Base-by-base conservation (phyloP, 306 rosid genomes). In the Biancaea sappan region DNA sequence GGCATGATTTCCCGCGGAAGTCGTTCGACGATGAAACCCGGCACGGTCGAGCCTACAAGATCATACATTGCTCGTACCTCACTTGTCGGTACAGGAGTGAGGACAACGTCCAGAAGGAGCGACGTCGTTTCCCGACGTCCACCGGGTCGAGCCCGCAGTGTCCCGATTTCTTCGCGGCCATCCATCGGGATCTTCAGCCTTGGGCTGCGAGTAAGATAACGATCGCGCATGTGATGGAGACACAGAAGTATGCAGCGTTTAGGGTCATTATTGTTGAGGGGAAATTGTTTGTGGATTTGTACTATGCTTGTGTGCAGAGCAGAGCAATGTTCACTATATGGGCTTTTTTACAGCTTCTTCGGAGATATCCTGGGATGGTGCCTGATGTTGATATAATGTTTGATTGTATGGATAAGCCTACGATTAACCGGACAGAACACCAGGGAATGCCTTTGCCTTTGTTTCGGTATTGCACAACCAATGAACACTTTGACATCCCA, bases 381-480 rank as follows among this genome's bases (percentile, higher is more conserved):
- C 96, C 98, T 73, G 98, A 94, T 80, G 98, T 91, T 40, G 98
- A 94, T 64, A 76, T 94, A 69, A 88, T 94, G 98, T 91, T 94
- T 82, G 98, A 94, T 83, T 94, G 98, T 47, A 94, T 94, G 98
- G 98, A 94, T 38, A 90, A 86, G 84, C 98, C 98, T n/a, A 83
- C 44, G 2, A 37, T 94, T 26, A 81, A 85, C 57, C 83, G 83
- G 64, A 77, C 89, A 0, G 89, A 80, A 64, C 85, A 88, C 16
- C 28, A 15, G 4, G 63, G 84, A 8, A 84, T 84, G 89, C 98
- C 98, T 6, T 50, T 90, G 87, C 98, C 97, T 3, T 73, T 94
- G 46, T 91, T 94, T 78, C 89, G 97, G 11, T 94, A 94, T 74
- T 90, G 96, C 81, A 91, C 98, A 37, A 92, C 93, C 2, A 50